Percentiles rank a stretch among this genome's conserved stretches.
Evolutionary conservation across 202 grass and related monocot species (phyloP).

Genomic region (Digitaria exilis): DNA sequence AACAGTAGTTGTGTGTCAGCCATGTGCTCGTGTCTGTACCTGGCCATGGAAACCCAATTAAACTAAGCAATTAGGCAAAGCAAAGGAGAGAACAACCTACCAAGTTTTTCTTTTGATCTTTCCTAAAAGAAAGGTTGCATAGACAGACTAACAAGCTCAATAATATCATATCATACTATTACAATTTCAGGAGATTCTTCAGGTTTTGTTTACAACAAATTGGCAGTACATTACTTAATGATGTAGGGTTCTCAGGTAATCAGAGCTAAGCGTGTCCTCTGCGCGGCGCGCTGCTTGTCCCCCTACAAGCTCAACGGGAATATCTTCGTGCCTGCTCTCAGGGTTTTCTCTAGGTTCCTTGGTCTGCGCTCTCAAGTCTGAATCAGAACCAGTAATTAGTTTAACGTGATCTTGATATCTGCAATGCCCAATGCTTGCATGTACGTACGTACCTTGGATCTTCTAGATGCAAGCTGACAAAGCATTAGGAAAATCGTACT

Average conservation of each 20-base stretch:
- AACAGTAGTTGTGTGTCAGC: background rate
- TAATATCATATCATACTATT: background rate
- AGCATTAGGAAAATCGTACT: background rate
- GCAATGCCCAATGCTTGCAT: background rate
- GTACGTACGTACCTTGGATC: background rate
- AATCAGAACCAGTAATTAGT: no score
- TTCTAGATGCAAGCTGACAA: background rate
- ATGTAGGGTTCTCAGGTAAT: slow-evolving; percentile 42
- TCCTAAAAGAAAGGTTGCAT: background rate
- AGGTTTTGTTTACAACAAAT: background rate
- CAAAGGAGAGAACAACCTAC: background rate
- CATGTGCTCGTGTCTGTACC: slow-evolving; percentile 32
- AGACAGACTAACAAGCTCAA: background rate
- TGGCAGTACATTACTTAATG: slow-evolving; percentile 10
- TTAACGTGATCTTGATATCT: background rate
- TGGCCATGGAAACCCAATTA: background rate
- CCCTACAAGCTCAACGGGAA: slow-evolving; percentile 36
- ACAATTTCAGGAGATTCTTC: background rate
- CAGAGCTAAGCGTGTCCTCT: background rate
- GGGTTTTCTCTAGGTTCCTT: slow-evolving; percentile 16
- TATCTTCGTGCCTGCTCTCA: background rate
- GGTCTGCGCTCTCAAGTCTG: background rate
- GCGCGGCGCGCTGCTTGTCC: background rate
- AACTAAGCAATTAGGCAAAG: background rate
- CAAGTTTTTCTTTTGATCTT: background rate